Base-by-base conservation (phyloP, 345 rosid species). In the Linum lewisii region DNA sequence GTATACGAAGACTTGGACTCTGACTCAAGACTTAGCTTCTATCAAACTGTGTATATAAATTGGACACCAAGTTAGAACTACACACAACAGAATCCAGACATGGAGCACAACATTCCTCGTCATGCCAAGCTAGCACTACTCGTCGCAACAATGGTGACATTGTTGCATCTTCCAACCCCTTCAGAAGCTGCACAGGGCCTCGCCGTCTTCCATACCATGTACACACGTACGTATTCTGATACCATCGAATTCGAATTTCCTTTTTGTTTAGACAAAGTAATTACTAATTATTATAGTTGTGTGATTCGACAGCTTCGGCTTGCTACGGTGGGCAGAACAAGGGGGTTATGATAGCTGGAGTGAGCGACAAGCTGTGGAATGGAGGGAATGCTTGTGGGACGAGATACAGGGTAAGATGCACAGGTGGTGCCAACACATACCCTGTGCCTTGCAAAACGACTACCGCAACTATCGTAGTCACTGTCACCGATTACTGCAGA, bases 381-480 rank as follows among this genome's bases (percentile, higher is more conserved):
- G 19, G 15, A 2, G 57, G 68, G 19, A 7, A 10, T 0, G 57
- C 62, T 57, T 57, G 68, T 44, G 62, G 57, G 54, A 47, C 2
- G 32, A 14, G 4, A 21, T 57, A 19, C 49, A 21, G 1, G 55
- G 68, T 64, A 0, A 45, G 4, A 36, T 64, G 62, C 45, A 11
- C 19, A 4, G 61, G 62, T 5, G 44, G 60, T 13, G 66, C 82
- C 26, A 77, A 84, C 63, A 0, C 49, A 1, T 77, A 13, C 74
- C 71, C 0, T 73, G 77, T 29, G 76, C 84, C 84, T 8, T 82
- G 87, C 67, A 74, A 66, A 16, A 36, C 65, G 6, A 80, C 71
- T 1, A 25, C 60, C 21, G 63, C 61, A 7, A 77, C 75, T 14
- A 68, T 1, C 0, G 81, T 82, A n/a, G 74, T 44, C 26, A 71